Evolutionary conservation across 2,329 filamentous ascomycete genomes (phyloP), one percentile per base, ranked within the genome.

Genomic region (Penicillium thymicola): DNA sequence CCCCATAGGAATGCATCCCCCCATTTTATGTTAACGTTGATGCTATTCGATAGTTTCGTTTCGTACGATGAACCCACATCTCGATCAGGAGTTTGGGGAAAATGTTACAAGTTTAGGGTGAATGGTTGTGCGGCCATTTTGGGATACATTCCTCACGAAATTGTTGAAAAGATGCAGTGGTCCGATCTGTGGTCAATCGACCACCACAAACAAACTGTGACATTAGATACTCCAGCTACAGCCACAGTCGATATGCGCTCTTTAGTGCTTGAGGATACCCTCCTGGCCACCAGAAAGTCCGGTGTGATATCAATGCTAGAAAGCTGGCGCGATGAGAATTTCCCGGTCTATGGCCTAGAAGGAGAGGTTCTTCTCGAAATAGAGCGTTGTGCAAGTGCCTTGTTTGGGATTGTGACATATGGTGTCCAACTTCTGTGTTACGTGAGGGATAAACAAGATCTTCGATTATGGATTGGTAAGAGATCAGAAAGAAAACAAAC

Each of bases 401-500:
- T 78, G 11, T 74, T 79, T 16, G 63, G 78, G 3, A 72, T 79
- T 7, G 69, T 79, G 4, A 77, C 72, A 3, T 76, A 74, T 49
- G 76, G 77, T 6, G 72, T 78, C 11, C 78, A 80, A 54, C 52
- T 78, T 56, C 71, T 68, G 0, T 75, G 70, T 1, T 79, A 72
- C 54, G 70, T 71, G 2, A 30, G 44, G 3, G 11, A 16, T 18
- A 5, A 46, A 46, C n/a, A n/a, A 34, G 52, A 14, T 1, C 36
- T 63, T 4, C 62, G 37, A 11, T 37, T 71, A 5, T 73, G 71
- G 71, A 65, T 73, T 6, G 63, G 64, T 1, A 55, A 56, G 10
- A 57, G 71, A 18, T 59, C 65, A 2, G 18, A 32, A 5, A 51
- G 28, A 7, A 71, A 73, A 42, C 63, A 63, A 40, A 71, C 69